Conservation (phyloP, 495 filamentous ascomycete species). For the Penicillium coffeae region DNA sequence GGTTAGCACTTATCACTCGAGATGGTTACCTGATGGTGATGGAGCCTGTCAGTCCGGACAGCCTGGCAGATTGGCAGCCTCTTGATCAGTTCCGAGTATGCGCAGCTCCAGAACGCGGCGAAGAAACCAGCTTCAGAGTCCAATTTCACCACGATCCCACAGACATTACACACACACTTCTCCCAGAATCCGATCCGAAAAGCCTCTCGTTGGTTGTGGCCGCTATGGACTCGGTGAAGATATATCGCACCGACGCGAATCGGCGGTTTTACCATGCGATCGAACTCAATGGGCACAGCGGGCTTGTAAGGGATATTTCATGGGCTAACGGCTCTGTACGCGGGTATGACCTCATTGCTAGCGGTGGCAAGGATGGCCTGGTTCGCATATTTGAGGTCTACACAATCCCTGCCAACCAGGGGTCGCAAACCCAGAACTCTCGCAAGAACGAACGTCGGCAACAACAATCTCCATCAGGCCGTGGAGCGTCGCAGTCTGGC, state of each 20-base stretch:
- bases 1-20: slow-evolving; percentile 76
- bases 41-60: slow-evolving; percentile 85
- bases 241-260: slow-evolving; percentile 72
- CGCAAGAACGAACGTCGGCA: slow-evolving; percentile 28
- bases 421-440: slow-evolving; percentile 24
- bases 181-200: slow-evolving; percentile 71
- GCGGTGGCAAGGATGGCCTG: slow-evolving; percentile 85
- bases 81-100: slow-evolving; percentile 68
- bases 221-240: slow-evolving; percentile 71
- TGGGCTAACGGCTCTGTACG: slow-evolving; percentile 88
- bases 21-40: slow-evolving; percentile 76
- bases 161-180: slow-evolving; percentile 69
- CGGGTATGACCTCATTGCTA: slow-evolving; percentile 86
- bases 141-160: slow-evolving; percentile 80
- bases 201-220: slow-evolving; percentile 76
- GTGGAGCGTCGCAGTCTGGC: slow-evolving; percentile 45
- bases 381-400: slow-evolving; percentile 80
- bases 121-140: slow-evolving; percentile 81
- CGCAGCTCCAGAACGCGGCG: slow-evolving; percentile 58
- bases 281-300: slow-evolving; percentile 64
- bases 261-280: slow-evolving; percentile 73
- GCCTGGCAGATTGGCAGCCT: slow-evolving; percentile 67
- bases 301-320: slow-evolving; percentile 82
- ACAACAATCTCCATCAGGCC: slow-evolving; percentile 32
- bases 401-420: slow-evolving; percentile 38